These are phyloP conservation scores for Pezicula rhizophila DNA, from an alignment of 2,329 filamentous ascomycete genomes.

Conservation along the genomic window DNA sequence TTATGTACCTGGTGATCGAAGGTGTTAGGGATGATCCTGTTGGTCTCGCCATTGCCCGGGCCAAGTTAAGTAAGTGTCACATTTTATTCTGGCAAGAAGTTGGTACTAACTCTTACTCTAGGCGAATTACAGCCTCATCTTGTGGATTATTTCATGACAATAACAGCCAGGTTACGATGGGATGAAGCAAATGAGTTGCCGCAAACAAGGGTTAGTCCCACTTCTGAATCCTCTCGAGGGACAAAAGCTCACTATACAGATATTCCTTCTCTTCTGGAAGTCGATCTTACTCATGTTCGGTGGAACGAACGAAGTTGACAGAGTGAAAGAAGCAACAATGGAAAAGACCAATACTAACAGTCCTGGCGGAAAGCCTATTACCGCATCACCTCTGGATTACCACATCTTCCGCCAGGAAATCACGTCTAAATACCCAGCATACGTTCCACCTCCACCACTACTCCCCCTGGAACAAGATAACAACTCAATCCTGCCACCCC, in stretches of 20 bases:
- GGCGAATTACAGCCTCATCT: constrained; percentile 60
- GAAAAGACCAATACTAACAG: constrained; percentile 41
- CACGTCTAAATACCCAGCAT: constrained; percentile 94
- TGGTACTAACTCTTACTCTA: constrained; percentile 17
- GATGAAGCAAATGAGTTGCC: constrained; percentile 59
- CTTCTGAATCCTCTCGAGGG: constrained; percentile 15
- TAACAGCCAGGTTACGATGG: constrained; percentile 65
- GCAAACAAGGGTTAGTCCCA: constrained; percentile 52
- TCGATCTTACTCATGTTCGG: constrained; percentile 81
- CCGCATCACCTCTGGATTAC: constrained; percentile 90
- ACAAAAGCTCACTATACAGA: constrained; percentile 34
- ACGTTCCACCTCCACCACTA: constrained; percentile 77
- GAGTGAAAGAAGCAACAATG: constrained; percentile 66
- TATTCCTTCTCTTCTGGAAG: constrained; percentile 88
- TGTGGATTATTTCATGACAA: constrained; percentile 65
- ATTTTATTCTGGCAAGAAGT: background rate
- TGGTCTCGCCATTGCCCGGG: constrained; percentile 32
- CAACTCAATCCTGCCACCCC: constrained; percentile 80
- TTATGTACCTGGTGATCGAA: constrained; percentile 56
- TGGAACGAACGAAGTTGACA: constrained; percentile 64
- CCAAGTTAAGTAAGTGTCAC: constrained; percentile 43
- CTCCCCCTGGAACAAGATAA: constrained; percentile 86
- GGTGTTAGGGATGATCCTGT: constrained; percentile 46
- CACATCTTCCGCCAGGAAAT: constrained; percentile 96
- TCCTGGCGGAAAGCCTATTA: constrained; percentile 64